A percentile compares a stretch with the other conserved stretches of the same genome.
These are phyloP conservation scores for Bipolaris sorokiniana DNA, from an alignment of 2,329 filamentous ascomycete genomes.

Conservation along the genomic window DNA sequence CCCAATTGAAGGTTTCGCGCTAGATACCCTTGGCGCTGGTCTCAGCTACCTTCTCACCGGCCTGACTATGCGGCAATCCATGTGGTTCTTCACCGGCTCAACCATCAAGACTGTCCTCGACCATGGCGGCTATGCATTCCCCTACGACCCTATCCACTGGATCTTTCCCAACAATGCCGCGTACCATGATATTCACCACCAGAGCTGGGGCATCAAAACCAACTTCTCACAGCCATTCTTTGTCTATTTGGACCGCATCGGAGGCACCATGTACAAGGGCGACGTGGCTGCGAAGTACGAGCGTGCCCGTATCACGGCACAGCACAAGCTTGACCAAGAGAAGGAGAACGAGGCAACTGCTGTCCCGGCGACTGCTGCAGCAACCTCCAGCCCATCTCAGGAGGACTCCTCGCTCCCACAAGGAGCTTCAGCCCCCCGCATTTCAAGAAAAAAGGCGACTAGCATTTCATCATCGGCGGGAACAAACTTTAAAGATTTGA, in stretches of 20 bases:
- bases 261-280: constrained; percentile 81
- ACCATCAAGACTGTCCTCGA: constrained; percentile 98
- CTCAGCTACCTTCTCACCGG: constrained; percentile 80
- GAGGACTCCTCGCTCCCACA: constrained; percentile 37
- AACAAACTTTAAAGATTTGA: constrained; percentile 53
- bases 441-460: constrained; percentile 51
- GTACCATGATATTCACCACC: constrained; percentile 98
- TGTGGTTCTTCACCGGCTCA: constrained; percentile 86
- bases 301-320: constrained; percentile 60
- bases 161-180: constrained; percentile 93
- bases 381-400: constrained; percentile 23
- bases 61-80: constrained; percentile 85
- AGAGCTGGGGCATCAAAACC: constrained; percentile 98
- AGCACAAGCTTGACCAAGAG: constrained; percentile 63
- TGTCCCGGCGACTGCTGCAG: constrained; percentile 19
- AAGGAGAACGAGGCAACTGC: constrained; percentile 37
- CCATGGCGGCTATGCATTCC: constrained; percentile 94
- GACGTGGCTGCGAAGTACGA: constrained; percentile 66
- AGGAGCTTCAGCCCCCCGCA: constrained; percentile 47
- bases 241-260: constrained; percentile 87
- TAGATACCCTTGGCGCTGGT: constrained; percentile 88
- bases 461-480: constrained; percentile 48
- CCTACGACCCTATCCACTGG: constrained; percentile 91
- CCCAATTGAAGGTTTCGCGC: constrained; percentile 88
- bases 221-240: constrained; percentile 93